Percentiles rank a stretch among this genome's conserved stretches.
These are phyloP conservation scores for Triangularia verruculosa DNA, from an alignment of 2,329 filamentous ascomycete species.

Conservation along the genomic window DNA sequence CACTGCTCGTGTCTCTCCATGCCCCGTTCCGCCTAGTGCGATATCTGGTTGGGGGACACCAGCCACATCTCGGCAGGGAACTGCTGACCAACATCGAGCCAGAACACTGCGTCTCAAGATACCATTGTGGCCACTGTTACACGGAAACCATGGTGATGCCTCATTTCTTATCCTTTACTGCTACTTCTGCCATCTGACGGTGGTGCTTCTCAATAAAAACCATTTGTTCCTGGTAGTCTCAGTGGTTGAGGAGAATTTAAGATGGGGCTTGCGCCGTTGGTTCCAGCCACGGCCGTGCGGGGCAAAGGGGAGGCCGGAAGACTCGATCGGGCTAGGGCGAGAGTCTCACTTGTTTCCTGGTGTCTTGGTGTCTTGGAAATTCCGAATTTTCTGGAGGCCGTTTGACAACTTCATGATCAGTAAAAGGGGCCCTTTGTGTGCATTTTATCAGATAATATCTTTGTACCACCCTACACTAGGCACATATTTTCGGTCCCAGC, in stretches of 20 bases:
- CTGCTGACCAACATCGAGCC: background rate
- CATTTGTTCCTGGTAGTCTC: background rate
- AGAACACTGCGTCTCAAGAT: background rate
- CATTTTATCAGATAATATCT: background rate
- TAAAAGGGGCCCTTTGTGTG: background rate
- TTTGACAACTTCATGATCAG: background rate
- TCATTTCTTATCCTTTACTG: background rate
- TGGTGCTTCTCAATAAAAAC: background rate
- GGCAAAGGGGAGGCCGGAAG: background rate
- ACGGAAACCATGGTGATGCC: background rate
- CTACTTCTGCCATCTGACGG: background rate
- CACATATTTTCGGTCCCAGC: background rate
- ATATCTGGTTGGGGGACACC: conserved; percentile 1
- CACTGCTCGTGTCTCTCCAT: conserved; percentile 15
- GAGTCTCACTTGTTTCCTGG: background rate
- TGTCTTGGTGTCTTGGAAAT: background rate
- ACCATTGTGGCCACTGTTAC: background rate
- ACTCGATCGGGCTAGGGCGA: background rate
- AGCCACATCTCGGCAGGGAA: conserved; percentile 11
- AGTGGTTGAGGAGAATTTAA: background rate
- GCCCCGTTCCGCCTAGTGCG: conserved; percentile 6
- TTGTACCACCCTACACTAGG: background rate
- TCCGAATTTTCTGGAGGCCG: background rate
- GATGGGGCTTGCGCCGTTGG: background rate
- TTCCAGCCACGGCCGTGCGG: background rate